Evolutionary conservation across 2,329 filamentous ascomycete genomes (phyloP), one percentile per base, ranked within the genome.

Genomic region (Alternaria arborescens): DNA sequence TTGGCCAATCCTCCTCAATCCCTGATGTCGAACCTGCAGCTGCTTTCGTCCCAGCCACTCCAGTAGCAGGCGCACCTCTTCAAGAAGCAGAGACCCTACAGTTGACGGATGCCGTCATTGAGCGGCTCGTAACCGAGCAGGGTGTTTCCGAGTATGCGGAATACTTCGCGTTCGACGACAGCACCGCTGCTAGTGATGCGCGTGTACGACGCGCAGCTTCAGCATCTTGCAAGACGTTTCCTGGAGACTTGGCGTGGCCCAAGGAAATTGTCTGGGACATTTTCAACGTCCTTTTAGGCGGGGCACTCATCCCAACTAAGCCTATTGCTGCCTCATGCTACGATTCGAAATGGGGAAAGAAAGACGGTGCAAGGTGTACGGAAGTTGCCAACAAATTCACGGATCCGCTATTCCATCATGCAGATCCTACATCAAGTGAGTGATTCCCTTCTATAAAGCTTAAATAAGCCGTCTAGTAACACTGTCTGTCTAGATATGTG

Each of bases 381-480:
- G 32, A 57, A 36, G 24, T 71, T 4, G 42, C 51, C 5, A 43
- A 44, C 4, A 64, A 55, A 34, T 71, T 62, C 50, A 63, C 55
- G 8, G 61, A 54, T 16, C 55, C 65, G 6, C 28, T 42, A 4
- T 60, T 64, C n/a, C 58, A 60, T 52, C 43, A 84, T 82, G 71
- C 32, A 8, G 57, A 55, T 48, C 52, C 57, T 14, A 60, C 57
- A 10, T 60, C 52, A 10, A 60, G 57, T 60, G 32, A 14, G 57
- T 22, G 4, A 8, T n/a, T n/a, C n/a, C 5, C 6, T 22, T 47
- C 12, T 10, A 20, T 18, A 47, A 47, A 3, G 7, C 16, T 18
- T 4, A 18, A 2, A 7, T 1, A 18, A 18, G 28, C 5, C 11
- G 11, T 30, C 14, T 8, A 40, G 7, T 40, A 20, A 40, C 16